Conservation (phyloP, 2,329 filamentous ascomycete genomes). For the Metarhizium guizhouense region DNA sequence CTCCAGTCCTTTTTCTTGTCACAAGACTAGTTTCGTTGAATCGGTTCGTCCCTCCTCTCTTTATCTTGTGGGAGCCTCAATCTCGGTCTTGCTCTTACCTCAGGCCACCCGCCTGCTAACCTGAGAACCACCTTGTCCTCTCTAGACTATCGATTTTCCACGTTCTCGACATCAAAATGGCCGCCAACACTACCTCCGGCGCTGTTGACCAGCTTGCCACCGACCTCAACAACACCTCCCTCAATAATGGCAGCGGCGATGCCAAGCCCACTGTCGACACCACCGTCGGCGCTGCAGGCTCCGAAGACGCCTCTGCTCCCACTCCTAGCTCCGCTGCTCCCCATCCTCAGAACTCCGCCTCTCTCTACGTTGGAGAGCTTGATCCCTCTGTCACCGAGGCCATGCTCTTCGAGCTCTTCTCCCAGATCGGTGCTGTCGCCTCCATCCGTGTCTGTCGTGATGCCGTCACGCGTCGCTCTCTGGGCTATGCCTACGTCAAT, state of each 20-base stretch:
- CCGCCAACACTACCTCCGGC: conserved; percentile 46
- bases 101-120: conserved; percentile 1
- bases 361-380: conserved; percentile 97
- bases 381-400: conserved; percentile 97
- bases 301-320: conserved; percentile 52
- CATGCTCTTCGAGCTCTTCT: conserved; percentile 99
- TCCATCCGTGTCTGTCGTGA: conserved; percentile 99
- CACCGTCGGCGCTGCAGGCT: conserved; percentile 46
- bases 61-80: conserved; percentile 5
- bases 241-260: conserved; percentile 62
- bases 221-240: conserved; percentile 64
- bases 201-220: conserved; percentile 73
- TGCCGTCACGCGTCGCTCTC: conserved; percentile 93
- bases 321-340: conserved; percentile 66
- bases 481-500: conserved; percentile 99
- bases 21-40: conserved; percentile 2
- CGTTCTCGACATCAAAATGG: conserved; percentile 38
- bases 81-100: background rate
- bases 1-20: background rate
- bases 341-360: conserved; percentile 88
- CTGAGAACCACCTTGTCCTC: background rate
- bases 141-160: conserved; percentile 6
- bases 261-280: conserved; percentile 67
- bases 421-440: conserved; percentile 95
- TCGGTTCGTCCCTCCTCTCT: conserved; percentile 4